These are phyloP conservation scores for Fraxinus velutina DNA, from an alignment of 305 asterid species.

Conservation along the genomic window DNA sequence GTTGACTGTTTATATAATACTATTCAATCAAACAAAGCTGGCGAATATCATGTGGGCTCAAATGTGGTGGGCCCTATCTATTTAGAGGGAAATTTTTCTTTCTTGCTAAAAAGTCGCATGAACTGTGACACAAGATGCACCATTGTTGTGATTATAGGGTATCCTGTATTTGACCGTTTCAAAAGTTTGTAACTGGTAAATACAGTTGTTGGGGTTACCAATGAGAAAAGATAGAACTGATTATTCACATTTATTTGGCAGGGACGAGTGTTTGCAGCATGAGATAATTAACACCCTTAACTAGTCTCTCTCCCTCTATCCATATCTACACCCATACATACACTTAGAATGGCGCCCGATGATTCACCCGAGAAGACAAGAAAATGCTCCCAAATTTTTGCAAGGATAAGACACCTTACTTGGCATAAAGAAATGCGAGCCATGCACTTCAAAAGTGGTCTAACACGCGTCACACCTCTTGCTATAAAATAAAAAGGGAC, in stretches of 20 bases:
- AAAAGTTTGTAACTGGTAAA: conserved; percentile 1
- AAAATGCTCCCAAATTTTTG: background rate
- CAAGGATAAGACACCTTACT: background rate
- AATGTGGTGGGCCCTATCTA: background rate
- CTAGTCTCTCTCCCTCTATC: background rate
- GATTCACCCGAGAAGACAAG: background rate
- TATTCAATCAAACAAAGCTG: background rate
- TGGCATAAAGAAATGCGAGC: background rate
- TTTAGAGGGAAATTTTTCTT: conserved; percentile 13
- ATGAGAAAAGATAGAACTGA: conserved; percentile 22
- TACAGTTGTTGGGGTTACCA: conserved; percentile 23
- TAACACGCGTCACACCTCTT: background rate
- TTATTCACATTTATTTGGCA: background rate
- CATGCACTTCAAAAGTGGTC: background rate
- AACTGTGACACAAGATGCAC: conserved; percentile 1
- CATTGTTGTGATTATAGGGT: background rate
- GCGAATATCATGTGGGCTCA: conserved; percentile 16
- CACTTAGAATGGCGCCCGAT: background rate
- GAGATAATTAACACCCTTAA: background rate
- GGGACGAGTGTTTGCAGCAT: background rate
- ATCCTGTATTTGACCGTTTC: conserved; percentile 7
- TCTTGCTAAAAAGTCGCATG: conserved; percentile 17
- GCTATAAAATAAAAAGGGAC: background rate
- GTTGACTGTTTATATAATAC: background rate
- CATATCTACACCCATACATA: background rate